Evolutionary conservation across 2,329 filamentous ascomycete genomes (phyloP).

Genomic region (Onygena corvina): DNA sequence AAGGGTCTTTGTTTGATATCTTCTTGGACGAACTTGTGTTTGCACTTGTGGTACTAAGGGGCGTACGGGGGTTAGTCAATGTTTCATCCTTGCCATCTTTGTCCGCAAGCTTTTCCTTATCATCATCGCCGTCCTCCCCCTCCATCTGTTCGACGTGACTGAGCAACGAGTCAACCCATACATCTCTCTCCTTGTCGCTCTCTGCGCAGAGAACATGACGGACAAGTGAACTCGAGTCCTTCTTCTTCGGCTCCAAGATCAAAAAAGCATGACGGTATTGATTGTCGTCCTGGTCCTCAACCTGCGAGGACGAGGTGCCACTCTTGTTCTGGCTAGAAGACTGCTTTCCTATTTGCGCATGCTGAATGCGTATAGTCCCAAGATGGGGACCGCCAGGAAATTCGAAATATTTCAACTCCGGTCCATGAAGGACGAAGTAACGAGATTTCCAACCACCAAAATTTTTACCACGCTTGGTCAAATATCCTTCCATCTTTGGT

Average conservation of each 20-base stretch:
- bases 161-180: slow-evolving; percentile 82
- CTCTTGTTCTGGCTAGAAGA: slow-evolving; percentile 45
- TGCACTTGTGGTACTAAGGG: slow-evolving; percentile 8
- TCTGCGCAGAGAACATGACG: slow-evolving; percentile 93
- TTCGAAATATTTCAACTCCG: slow-evolving; percentile 79
- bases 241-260: slow-evolving; percentile 89
- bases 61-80: slow-evolving; percentile 6
- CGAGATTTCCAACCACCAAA: slow-evolving; percentile 96
- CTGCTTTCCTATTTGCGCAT: slow-evolving; percentile 90
- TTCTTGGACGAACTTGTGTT: slow-evolving; percentile 21
- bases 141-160: slow-evolving; percentile 73
- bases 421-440: slow-evolving; percentile 57
- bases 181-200: slow-evolving; percentile 80
- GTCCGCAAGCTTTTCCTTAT: slow-evolving; percentile 19
- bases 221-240: slow-evolving; percentile 76
- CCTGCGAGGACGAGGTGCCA: slow-evolving; percentile 49
- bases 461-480: slow-evolving; percentile 95
- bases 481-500: slow-evolving; percentile 70
- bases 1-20: slow-evolving; percentile 20
- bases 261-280: slow-evolving; percentile 95
- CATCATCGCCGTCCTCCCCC: slow-evolving; percentile 30
- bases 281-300: slow-evolving; percentile 65
- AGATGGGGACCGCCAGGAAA: slow-evolving; percentile 78
- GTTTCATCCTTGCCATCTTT: slow-evolving; percentile 14
- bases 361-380: slow-evolving; percentile 82